Percentiles rank a stretch among this genome's conserved stretches.
Evolutionary conservation across 768 basidiomycete species (phyloP).

Genomic region (Mycena vitilis): DNA sequence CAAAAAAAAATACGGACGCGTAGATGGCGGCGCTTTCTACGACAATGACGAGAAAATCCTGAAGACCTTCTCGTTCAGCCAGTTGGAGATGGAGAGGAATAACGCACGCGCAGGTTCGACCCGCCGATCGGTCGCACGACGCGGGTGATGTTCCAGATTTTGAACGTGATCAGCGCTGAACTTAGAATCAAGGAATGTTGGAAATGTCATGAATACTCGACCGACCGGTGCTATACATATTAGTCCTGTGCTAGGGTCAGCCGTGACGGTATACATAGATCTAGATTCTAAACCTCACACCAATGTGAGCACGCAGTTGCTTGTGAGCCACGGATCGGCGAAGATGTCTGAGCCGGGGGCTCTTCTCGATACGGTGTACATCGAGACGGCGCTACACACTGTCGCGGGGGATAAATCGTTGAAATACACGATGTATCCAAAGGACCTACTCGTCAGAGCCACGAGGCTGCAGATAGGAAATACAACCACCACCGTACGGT

Average conservation of each 20-base stretch:
- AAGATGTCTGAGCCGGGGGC: conserved; percentile 5
- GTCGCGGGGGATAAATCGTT: neutral
- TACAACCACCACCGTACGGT: conserved; percentile 9
- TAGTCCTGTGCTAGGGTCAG: conserved; percentile 8
- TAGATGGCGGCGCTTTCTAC: conserved; percentile 32
- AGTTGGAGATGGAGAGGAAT: no score
- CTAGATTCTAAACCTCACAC: conserved; percentile 7
- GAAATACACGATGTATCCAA: no score
- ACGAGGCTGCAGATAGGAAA: conserved; percentile 29
- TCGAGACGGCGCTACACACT: conserved; percentile 29
- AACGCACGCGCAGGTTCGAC: conserved; percentile 23
- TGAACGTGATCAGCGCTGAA: conserved; percentile 16
- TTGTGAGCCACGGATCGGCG: conserved; percentile 32
- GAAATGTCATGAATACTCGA: neutral
- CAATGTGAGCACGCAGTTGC: conserved; percentile 26
- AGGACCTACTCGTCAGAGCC: conserved; percentile 24
- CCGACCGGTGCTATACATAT: conserved; percentile 29
- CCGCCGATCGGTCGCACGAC: conserved; percentile 25
- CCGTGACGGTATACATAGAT: neutral
- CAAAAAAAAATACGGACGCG: conserved; percentile 13
- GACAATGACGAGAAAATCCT: conserved; percentile 34
- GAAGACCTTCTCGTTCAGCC: neutral
- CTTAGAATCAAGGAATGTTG: neutral
- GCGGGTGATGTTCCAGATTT: conserved; percentile 28
- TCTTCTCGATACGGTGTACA: conserved; percentile 19